phyloP scores from a whole-genome alignment of 805 yeast genomes.

The Candida berthetii region DNA sequence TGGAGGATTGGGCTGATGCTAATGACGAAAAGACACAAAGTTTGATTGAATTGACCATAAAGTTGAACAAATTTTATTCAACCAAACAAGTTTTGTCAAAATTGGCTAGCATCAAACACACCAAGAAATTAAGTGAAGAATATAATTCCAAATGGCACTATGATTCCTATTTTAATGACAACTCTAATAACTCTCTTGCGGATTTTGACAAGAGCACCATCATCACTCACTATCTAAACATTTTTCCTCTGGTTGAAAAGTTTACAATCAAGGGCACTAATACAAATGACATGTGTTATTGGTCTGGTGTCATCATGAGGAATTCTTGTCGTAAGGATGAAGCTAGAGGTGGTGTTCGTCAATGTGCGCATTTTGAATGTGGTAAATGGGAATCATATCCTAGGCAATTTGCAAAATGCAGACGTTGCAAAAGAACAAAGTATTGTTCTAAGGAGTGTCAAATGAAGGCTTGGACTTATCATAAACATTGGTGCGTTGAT shows the following conservation, averaged over 20 bases:
- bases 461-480: constrained; percentile 85
- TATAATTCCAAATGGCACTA: constrained; percentile 39
- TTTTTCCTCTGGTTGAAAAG: constrained; percentile 89
- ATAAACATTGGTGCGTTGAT: constrained; percentile 83
- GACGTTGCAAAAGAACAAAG: constrained; percentile 90
- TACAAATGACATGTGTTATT: constrained; percentile 79
- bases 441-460: constrained; percentile 94
- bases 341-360: constrained; percentile 80
- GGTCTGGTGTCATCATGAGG: constrained; percentile 98
- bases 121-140: constrained; percentile 1
- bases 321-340: constrained; percentile 93
- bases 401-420: constrained; percentile 89
- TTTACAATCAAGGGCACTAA: constrained; percentile 65
- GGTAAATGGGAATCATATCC: constrained; percentile 93
- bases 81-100: constrained; percentile 3
- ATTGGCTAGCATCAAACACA: constrained; percentile 4
- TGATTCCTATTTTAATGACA: constrained; percentile 25
- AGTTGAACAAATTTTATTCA: constrained; percentile 14
- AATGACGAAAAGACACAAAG: constrained; percentile 10
- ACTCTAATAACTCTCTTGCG: constrained; percentile 11
- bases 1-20: neutral
- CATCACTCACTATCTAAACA: constrained; percentile 48
- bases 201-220: constrained; percentile 32
- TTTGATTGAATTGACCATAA: constrained; percentile 10
- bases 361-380: constrained; percentile 90